These are phyloP conservation scores for Manihot esculenta DNA, from an alignment of 441 rosid genomes.

Conservation along the genomic window DNA sequence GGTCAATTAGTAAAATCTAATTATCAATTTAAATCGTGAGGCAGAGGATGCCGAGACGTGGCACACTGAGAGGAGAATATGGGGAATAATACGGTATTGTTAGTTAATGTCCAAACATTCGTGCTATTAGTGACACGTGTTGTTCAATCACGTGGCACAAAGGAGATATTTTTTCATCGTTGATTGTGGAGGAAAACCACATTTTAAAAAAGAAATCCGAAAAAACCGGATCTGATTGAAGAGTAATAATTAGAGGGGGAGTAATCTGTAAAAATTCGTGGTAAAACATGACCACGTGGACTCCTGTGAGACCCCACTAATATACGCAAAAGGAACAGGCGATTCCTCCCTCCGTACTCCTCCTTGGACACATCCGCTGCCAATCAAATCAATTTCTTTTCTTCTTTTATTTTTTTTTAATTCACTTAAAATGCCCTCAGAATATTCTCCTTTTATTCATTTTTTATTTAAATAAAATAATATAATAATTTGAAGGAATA, in stretches of 20 bases:
- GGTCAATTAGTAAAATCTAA: no score
- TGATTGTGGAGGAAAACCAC: slow-evolving; percentile 17
- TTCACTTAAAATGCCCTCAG: slow-evolving; percentile 27
- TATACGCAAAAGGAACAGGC: slow-evolving; percentile 8
- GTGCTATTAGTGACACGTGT: background rate
- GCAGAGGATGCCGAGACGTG: background rate
- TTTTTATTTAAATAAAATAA: no score
- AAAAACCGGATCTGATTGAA: slow-evolving; percentile 32
- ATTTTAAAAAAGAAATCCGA: slow-evolving; percentile 17
- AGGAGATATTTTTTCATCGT: slow-evolving; percentile 22
- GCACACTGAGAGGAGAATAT: background rate
- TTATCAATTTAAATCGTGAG: no score
- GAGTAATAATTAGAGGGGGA: slow-evolving; percentile 9
- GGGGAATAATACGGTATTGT: no score
- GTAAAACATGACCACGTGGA: slow-evolving; percentile 47
- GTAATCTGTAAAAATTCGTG: slow-evolving; percentile 10
- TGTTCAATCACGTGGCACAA: background rate
- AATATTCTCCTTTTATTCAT: background rate
- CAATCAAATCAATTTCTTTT: slow-evolving; percentile 7
- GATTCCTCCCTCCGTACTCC: slow-evolving; percentile 27
- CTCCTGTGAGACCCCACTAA: slow-evolving; percentile 3
- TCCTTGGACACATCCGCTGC: slow-evolving; percentile 30
- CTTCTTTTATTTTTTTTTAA: background rate
- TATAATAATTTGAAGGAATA: no score
- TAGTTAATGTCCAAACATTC: background rate